These are phyloP conservation scores for Saccharomyces hybrid DNA, from an alignment of 1,139 yeast genomes.

Conservation along the genomic window DNA sequence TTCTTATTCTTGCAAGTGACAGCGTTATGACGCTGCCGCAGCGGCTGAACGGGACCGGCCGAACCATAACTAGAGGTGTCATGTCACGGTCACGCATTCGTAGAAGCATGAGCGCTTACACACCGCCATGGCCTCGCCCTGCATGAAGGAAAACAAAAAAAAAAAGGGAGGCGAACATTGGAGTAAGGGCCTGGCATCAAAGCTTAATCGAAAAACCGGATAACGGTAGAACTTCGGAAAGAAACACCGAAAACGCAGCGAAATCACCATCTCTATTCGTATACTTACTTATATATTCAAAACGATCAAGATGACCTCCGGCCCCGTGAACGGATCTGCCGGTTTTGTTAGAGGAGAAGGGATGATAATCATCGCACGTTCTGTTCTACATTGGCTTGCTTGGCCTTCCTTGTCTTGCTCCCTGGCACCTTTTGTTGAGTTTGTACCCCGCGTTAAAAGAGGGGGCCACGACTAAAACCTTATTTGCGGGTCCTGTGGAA, in stretches of 20 bases:
- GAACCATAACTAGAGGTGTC: background rate
- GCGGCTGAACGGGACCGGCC: background rate
- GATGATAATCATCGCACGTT: background rate
- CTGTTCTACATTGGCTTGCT: no score
- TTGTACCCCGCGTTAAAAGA: background rate
- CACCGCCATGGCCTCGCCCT: background rate
- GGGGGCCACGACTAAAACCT: background rate
- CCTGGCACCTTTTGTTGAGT: conserved; percentile 2
- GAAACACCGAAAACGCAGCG: no score
- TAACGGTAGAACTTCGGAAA: no score
- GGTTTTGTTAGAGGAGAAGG: background rate
- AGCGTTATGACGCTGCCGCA: background rate
- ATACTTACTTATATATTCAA: no score
- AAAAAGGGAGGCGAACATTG: background rate
- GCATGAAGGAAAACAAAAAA: background rate
- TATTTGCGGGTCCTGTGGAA: background rate
- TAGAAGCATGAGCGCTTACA: background rate
- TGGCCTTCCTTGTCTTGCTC: background rate
- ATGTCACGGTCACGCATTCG: background rate
- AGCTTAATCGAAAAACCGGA: background rate
- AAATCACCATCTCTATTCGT: no score
- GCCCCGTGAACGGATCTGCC: background rate
- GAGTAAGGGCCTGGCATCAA: background rate
- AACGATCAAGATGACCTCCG: background rate
- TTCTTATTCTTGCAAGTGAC: background rate